phyloP scores from a whole-genome alignment of 2,329 filamentous ascomycete genomes.

The Colletotrichum spinosum region DNA sequence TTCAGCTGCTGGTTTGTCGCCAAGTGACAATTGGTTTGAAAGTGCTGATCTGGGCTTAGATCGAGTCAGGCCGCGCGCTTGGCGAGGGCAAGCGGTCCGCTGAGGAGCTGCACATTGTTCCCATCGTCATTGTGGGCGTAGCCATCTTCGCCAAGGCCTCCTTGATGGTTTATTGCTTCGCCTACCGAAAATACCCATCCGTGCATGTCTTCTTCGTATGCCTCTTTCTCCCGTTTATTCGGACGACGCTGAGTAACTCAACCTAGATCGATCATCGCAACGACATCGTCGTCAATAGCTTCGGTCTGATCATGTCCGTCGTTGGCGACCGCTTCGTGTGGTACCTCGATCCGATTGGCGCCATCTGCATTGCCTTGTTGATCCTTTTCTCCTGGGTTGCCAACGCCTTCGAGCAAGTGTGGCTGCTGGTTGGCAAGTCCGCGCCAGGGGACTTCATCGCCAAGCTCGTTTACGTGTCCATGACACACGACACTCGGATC shows the following conservation, averaged over 20 bases:
- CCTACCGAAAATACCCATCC: constrained; percentile 64
- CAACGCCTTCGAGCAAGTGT: constrained; percentile 72
- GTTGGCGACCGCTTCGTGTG: constrained; percentile 64
- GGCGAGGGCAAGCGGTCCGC: constrained; percentile 55
- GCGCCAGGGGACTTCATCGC: constrained; percentile 68
- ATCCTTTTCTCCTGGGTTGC: constrained; percentile 71
- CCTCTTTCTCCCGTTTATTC: background rate
- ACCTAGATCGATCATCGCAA: constrained; percentile 66
- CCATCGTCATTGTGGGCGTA: constrained; percentile 64
- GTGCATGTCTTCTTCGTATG: constrained; percentile 66
- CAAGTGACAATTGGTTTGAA: constrained; percentile 34
- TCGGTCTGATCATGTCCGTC: constrained; percentile 67
- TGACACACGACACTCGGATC: constrained; percentile 66
- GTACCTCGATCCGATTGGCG: constrained; percentile 72
- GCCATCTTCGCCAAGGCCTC: constrained; percentile 64
- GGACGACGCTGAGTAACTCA: constrained; percentile 23
- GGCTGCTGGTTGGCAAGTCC: constrained; percentile 70
- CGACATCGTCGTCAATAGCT: constrained; percentile 66
- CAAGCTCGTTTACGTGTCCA: constrained; percentile 66
- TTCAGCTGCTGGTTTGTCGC: constrained; percentile 66
- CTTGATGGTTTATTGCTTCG: constrained; percentile 66
- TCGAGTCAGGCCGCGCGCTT: constrained; percentile 67
- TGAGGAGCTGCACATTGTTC: constrained; percentile 62
- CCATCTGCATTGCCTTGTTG: constrained; percentile 69
- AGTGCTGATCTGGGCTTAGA: constrained; percentile 44